Evolutionary conservation across 2,329 filamentous ascomycete species (phyloP).

Genomic region (Claviceps maximensis): DNA sequence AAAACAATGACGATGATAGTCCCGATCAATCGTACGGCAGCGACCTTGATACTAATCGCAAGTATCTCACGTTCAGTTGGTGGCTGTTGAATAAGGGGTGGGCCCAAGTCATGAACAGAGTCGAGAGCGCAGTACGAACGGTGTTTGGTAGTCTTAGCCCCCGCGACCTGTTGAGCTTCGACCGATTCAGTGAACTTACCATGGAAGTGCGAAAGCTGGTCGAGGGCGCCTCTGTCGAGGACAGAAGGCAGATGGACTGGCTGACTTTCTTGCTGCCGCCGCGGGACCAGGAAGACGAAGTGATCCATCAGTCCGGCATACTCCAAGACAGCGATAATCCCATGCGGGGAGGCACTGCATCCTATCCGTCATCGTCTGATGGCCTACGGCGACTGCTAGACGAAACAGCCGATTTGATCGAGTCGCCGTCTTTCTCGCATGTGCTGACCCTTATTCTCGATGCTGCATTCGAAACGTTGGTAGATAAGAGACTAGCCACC

Average conservation of each 20-base stretch:
- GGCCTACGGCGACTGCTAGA: constrained; percentile 76
- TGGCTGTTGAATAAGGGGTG: constrained; percentile 90
- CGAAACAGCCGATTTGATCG: constrained; percentile 89
- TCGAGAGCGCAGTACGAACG: constrained; percentile 74
- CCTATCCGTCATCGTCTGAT: constrained; percentile 34
- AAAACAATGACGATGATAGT: constrained; percentile 67
- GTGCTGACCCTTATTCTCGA: constrained; percentile 81
- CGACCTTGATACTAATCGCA: constrained; percentile 91
- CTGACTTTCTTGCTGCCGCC: constrained; percentile 73
- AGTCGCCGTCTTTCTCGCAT: constrained; percentile 80
- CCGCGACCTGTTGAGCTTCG: constrained; percentile 73
- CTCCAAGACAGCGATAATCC: constrained; percentile 39
- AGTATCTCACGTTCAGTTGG: constrained; percentile 95
- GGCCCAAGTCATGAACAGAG: constrained; percentile 66
- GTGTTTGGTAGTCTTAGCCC: constrained; percentile 84
- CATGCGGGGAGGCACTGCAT: constrained; percentile 18
- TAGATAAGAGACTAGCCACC: constrained; percentile 68
- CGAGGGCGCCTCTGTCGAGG: constrained; percentile 46
- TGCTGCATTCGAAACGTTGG: constrained; percentile 68
- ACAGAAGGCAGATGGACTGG: constrained; percentile 48
- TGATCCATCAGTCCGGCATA: constrained; percentile 78
- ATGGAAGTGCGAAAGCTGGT: constrained; percentile 73
- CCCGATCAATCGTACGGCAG: constrained; percentile 71
- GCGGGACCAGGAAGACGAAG: constrained; percentile 62
- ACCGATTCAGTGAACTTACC: constrained; percentile 66